A percentile compares a stretch with the other conserved stretches of the same genome.
These are phyloP conservation scores for Fusarium piperis DNA, from an alignment of 2,329 filamentous ascomycete species.

Conservation along the genomic window DNA sequence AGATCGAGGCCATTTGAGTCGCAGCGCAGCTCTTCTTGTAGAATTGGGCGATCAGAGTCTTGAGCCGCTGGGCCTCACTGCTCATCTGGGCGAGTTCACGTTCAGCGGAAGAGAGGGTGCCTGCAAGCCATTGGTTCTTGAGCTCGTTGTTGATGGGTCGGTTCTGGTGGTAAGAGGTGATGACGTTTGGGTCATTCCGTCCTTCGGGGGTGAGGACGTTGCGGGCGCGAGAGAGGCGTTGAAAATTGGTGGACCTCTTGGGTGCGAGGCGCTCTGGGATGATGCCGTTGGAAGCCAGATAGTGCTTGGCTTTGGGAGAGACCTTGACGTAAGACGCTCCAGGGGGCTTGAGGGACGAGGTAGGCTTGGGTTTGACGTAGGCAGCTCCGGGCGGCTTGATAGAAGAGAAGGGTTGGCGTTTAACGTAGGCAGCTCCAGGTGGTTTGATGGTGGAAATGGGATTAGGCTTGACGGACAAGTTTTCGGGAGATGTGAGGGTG, in stretches of 20 bases:
- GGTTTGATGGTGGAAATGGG: neutral
- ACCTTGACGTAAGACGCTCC: conserved; percentile 19
- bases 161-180: neutral
- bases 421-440: neutral
- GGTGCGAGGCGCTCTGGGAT: neutral
- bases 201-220: neutral
- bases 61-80: neutral
- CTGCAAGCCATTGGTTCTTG: conserved; percentile 11
- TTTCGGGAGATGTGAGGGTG: neutral
- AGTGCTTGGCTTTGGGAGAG: conserved; percentile 21
- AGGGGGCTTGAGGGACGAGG: conserved; percentile 7
- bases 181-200: neutral
- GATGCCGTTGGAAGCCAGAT: conserved; percentile 9
- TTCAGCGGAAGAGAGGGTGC: conserved; percentile 10
- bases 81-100: neutral
- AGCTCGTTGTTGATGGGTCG: neutral
- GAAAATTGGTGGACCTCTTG: conserved; percentile 9
- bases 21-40: neutral
- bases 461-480: neutral
- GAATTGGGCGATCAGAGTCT: conserved; percentile 1
- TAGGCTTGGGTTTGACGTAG: neutral
- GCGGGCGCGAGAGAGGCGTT: neutral
- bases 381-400: neutral
- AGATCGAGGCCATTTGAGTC: neutral
- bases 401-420: neutral